These are phyloP conservation scores for Cladosporium sp. DNA, from an alignment of 2,329 filamentous ascomycete genomes.

Conservation along the genomic window DNA sequence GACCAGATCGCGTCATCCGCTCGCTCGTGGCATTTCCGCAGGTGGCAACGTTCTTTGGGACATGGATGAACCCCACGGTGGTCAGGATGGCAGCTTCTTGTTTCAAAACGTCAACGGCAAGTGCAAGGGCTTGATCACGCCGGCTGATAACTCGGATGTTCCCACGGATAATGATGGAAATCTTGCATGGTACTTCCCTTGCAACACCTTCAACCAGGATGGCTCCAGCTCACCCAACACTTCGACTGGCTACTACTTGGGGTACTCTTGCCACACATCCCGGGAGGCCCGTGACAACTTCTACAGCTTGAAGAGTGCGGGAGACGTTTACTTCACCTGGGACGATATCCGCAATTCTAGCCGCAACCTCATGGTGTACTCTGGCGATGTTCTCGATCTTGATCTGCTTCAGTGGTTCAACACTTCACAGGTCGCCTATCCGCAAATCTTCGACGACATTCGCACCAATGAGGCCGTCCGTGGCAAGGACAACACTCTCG, in stretches of 20 bases:
- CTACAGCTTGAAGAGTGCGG: constrained; percentile 65
- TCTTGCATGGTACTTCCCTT: constrained; percentile 96
- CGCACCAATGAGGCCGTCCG: constrained; percentile 66
- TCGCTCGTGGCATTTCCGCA: constrained; percentile 70
- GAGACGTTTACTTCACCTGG: constrained; percentile 96
- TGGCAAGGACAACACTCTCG: constrained; percentile 83
- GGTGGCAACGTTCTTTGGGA: constrained; percentile 82
- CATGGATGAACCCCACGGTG: constrained; percentile 73
- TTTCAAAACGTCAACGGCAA: constrained; percentile 98
- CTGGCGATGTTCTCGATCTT: constrained; percentile 86
- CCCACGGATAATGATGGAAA: constrained; percentile 70
- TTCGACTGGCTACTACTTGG: constrained; percentile 71
- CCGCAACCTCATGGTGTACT: constrained; percentile 90
- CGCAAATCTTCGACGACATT: constrained; percentile 73
- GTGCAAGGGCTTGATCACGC: constrained; percentile 85
- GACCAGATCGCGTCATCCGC: constrained; percentile 69
- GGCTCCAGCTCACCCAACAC: constrained; percentile 74
- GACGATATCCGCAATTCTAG: constrained; percentile 83
- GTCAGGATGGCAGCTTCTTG: constrained; percentile 91
- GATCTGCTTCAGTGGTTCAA: constrained; percentile 90
- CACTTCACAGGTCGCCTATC: constrained; percentile 69
- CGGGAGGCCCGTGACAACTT: constrained; percentile 64
- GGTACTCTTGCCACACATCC: constrained; percentile 86
- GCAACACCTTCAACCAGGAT: constrained; percentile 86
- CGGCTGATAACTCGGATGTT: constrained; percentile 67